Percentiles rank a stretch among this genome's conserved stretches.
Evolutionary conservation across 257 asterid genomes (phyloP).

Genomic region (Penstemon davidsonii): DNA sequence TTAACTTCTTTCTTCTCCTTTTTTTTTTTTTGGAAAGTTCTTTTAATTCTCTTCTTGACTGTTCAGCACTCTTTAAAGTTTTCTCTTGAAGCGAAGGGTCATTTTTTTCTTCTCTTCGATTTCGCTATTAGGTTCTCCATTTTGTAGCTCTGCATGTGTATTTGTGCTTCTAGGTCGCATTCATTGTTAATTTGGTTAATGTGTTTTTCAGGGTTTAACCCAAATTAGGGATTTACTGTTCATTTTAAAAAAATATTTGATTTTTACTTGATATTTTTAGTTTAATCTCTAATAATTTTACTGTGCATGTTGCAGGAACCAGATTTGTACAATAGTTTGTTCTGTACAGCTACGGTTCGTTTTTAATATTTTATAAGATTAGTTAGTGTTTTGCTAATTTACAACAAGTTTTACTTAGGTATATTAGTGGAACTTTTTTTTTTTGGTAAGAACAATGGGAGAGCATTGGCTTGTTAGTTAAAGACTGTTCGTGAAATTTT

Average conservation of each 20-base stretch:
- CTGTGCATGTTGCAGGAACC: slow-evolving; percentile 16
- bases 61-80: neutral
- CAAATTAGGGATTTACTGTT: slow-evolving; percentile 18
- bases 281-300: neutral
- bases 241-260: neutral
- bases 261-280: neutral
- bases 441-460: slow-evolving; percentile 15
- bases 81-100: neutral
- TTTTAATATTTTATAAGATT: slow-evolving; percentile 21
- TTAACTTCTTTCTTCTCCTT: neutral
- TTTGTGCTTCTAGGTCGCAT: neutral
- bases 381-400: neutral
- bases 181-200: slow-evolving; percentile 6
- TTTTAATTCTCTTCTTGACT: neutral
- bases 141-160: slow-evolving; percentile 2
- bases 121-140: neutral
- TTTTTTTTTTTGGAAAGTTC: no score
- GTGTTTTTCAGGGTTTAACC: slow-evolving; percentile 31
- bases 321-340: slow-evolving; percentile 10
- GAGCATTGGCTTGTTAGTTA: slow-evolving; percentile 4
- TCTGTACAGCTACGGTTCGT: slow-evolving; percentile 20
- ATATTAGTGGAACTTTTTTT: neutral
- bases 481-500: neutral
- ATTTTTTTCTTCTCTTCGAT: neutral
- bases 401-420: neutral